Conservation (phyloP, 257 asterid genomes). For the Linaria vulgaris region DNA sequence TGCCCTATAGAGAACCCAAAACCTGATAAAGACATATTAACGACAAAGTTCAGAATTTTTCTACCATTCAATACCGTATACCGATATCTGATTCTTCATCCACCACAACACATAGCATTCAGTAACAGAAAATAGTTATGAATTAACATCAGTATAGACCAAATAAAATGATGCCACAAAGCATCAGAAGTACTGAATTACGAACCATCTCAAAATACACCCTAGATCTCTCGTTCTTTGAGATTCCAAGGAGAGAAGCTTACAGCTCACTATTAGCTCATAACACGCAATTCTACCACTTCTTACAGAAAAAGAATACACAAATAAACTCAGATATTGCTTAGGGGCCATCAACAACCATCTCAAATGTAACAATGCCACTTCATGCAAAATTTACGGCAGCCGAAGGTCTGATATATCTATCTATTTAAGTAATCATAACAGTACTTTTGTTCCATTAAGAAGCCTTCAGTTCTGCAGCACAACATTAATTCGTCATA, state of each 20-base stretch:
- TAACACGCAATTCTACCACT: background rate
- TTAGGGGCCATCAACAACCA: background rate
- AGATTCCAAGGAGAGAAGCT: background rate
- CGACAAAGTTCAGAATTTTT: conserved; percentile 4
- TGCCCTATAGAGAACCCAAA: conserved; percentile 88
- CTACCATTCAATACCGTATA: no score
- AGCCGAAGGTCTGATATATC: no score
- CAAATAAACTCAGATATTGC: no score
- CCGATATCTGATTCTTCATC: no score
- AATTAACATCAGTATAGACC: background rate
- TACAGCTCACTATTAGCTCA: background rate
- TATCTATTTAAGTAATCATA: no score
- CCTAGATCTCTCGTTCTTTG: background rate
- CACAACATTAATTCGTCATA: no score
- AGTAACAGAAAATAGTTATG: background rate
- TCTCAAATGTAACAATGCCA: no score
- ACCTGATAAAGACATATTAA: conserved; percentile 47
- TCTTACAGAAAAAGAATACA: background rate
- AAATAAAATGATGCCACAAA: background rate
- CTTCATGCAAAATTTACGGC: no score
- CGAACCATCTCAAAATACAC: background rate
- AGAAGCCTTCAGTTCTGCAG: no score
- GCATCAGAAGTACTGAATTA: background rate
- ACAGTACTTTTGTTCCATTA: no score
- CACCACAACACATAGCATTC: background rate